Base-by-base conservation (phyloP, 2,329 filamentous ascomycete genomes). In the Aulographum hederae region DNA sequence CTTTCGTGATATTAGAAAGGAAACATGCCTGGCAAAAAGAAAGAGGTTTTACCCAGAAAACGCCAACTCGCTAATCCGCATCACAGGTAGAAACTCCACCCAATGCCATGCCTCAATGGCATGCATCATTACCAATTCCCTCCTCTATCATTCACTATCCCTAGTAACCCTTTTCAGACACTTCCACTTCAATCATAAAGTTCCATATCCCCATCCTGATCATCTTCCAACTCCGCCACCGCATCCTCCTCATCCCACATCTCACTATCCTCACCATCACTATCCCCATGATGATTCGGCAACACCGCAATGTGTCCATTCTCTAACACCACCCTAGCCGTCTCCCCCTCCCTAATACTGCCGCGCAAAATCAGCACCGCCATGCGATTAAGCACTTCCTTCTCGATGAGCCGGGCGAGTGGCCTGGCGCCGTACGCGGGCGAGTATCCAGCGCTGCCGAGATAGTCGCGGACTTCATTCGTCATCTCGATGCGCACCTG, bases 351-450 rank as follows among this genome's bases (percentile, higher is more conserved):
- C 43, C 67, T 71, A 50, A 98, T 75, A 33, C 69, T 73, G 39
- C 82, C 82, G 39, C 84, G 71, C 16, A 98, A 65, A 39, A 98
- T 91, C 39, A 95, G 67, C 26, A 98, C 79, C 2, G 89, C 89
- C 39, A 98, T 62, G 31, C 76, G 74, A 57, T 98, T 98, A 46
- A 98, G 72, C 3, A 98, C 82, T 55, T 98, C 89, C 58, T 89
- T 89, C 62, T 98, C 89, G 43, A 98, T 94, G 37, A 98, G 69
- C 32, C 89, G 70, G 13, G 77, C 73, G 15, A 98, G 61, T 21
- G 89, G 89, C 35, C 89, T 70, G 26, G 89, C 89, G 53, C 89
- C 89, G 46, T 98, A 98, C 1, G 81, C 84, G 1, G 89, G 89
- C 11, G 81, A 92, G 60, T 98, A 98, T 6, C 89, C 89, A 1